Evolutionary conservation across 352 stramenopile genomes (phyloP).

Genomic region (Thalassiosira allenii): DNA sequence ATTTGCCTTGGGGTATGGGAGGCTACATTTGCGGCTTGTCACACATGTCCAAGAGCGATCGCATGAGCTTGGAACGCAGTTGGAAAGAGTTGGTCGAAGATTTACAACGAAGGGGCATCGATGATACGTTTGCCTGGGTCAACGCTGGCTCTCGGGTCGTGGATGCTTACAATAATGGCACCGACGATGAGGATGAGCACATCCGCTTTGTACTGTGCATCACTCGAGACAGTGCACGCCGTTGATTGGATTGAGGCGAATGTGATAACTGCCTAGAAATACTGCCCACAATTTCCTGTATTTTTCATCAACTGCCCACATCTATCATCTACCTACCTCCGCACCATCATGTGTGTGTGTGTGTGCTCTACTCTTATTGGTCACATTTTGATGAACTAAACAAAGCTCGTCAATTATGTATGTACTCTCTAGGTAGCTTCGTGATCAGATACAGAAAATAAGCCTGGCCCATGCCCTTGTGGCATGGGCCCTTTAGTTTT

Average conservation of each 20-base stretch:
- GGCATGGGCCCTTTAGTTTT: conserved; percentile 8
- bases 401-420: no score
- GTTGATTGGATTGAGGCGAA: no score
- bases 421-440: no score
- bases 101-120: background rate
- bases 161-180: background rate
- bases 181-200: conserved; percentile 25
- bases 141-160: background rate
- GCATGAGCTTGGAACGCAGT: background rate
- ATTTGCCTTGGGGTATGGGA: conserved; percentile 13
- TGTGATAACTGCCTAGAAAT: no score
- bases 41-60: background rate
- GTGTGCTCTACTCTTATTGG: no score
- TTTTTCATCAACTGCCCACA: no score
- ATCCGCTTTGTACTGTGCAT: conserved; percentile 5
- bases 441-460: background rate
- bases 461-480: conserved; percentile 12
- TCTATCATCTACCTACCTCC: no score
- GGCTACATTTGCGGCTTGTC: conserved; percentile 30
- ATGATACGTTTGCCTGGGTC: background rate
- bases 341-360: no score
- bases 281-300: no score
- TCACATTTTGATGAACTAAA: no score
- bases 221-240: no score
- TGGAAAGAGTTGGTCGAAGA: conserved; percentile 9